Evolutionary conservation across 2,329 filamentous ascomycete species (phyloP), one percentile per base, ranked within the genome.

Genomic region (Penicillium polonicum): DNA sequence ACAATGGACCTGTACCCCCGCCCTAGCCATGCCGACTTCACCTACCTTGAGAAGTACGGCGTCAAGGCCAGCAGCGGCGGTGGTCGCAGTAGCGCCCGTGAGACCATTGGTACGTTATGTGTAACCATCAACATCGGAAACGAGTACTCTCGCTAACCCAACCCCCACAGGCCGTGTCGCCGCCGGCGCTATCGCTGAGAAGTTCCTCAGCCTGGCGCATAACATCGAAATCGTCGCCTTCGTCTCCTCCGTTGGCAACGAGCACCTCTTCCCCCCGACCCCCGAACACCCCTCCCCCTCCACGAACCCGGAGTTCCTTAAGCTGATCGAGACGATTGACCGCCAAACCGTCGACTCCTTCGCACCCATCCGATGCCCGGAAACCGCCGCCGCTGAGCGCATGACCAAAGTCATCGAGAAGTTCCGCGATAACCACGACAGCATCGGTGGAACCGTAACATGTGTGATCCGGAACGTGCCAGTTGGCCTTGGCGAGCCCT

Each of bases 1-100:
- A 96, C 92, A 31, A 97, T 97, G 85, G 91, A 97, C 76, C 79
- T 87, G 61, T 97, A 89, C 82, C 94, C 94, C 5, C 85, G 94
- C 51, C 94, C 93, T 36, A 91, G 87, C 73, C 94, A 97, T 78
- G 93, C 94, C 59, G 93, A 97, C 78, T 97, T 89, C 85, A 97
- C 94, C 60, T 97, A 97, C 79, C 83, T 96, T 60, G 90, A 96
- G 76, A 97, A 97, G 80, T 99, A 99, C 75, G 93, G 93, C 57
- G 87, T 95, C 67, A 95, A 95, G 81, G 92, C 94, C 38, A 90
- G 86, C 73, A 92, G 88, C 60, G 93, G 94, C 58, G 93, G 94
- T 67, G 93, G 94, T 53, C 85, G 94, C 61, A 92, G 89, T 73
- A 92, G 88, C 73, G 94, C 94, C n/a, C 83, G 93, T 64, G 93